phyloP scores from a whole-genome alignment of 1,284 basidiomycete genomes.

The Fomitopsis pinicola region DNA sequence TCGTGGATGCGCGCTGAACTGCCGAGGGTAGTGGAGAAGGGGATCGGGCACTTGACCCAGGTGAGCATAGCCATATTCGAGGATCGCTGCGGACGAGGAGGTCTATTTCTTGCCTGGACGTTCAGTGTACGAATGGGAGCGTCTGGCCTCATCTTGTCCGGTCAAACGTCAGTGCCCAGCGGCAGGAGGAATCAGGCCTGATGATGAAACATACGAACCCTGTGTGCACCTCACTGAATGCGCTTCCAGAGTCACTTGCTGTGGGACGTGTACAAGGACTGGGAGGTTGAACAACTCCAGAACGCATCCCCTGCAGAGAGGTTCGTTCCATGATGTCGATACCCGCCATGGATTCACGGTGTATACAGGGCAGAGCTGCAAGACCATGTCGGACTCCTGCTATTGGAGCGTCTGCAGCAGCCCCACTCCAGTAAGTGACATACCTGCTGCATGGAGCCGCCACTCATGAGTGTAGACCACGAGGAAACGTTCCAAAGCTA shows the following conservation, averaged over 20 bases:
- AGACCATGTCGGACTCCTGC: conserved; percentile 43
- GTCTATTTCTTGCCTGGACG: too few relatives aligned
- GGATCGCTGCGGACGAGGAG: too few relatives aligned
- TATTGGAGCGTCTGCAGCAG: conserved; percentile 57
- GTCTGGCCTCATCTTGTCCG: too few relatives aligned
- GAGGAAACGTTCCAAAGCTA: conserved; percentile 81
- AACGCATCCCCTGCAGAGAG: conserved; percentile 38
- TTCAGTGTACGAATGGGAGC: too few relatives aligned
- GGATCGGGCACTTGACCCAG: conserved; percentile 55
- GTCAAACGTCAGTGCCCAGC: too few relatives aligned
- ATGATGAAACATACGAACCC: too few relatives aligned
- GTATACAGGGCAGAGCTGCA: conserved; percentile 34
- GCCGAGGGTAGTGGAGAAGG: conserved; percentile 51
- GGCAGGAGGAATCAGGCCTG: too few relatives aligned
- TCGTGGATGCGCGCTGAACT: conserved; percentile 59
- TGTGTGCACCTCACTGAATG: background rate
- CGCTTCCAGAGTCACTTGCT: conserved; percentile 58
- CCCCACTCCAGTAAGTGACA: conserved; percentile 61
- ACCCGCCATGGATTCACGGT: background rate
- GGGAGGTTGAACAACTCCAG: conserved; percentile 67
- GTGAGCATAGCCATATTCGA: conserved; percentile 26
- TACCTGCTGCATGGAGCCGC: background rate
- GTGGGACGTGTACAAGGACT: conserved; percentile 73
- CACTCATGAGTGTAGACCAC: conserved; percentile 38
- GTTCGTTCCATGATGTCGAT: conserved; percentile 29